Base-by-base conservation (phyloP, 495 filamentous ascomycete genomes). In the Penicillium chermesinum region DNA sequence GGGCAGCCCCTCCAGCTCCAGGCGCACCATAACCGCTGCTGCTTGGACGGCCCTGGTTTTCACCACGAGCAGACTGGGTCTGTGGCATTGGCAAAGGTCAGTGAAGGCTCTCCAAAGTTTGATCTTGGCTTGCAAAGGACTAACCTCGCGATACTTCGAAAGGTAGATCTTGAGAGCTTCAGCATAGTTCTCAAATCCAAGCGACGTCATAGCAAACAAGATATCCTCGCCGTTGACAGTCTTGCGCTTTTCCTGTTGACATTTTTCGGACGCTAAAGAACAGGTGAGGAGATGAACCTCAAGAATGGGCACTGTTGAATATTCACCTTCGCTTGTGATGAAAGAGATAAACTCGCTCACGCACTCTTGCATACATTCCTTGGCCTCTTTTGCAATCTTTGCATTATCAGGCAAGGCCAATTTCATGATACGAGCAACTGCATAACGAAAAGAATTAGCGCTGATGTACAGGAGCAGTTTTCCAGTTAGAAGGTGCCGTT, bases 281-380 rank as follows among this genome's bases (percentile, higher is more conserved):
- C 46, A 3, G n/a, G 36, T 53, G 32, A 53, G 41, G 40, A 27
- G 18, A 5, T 25, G 35, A 30, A 1, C 17, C 9, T 7, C 16
- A 34, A 7, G 37, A 20, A 3, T 37, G 45, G 39, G 53, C 27
- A 43, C n/a, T 30, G 5, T 38, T 50, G 10, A 21, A n/a, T 47
- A 64, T 46, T 62, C n/a, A 95, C 93, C 93, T 79, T 98, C 93
- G 66, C 91, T 96, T 20, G 93, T 98, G 69, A 98, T 98, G 75
- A 98, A 98, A 14, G 91, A 96, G 75, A 98, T 98, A 71, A 97
- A 98, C 78, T 98, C 93, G 84, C 91, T 96, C 50, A 98, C 93
- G 61, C 93, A 98, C 73, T 98, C 93, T 68, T 98, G 93, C 93
- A 98, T 97, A 72, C 93, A 98, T 65, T 98, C 93, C 67, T 98